Conservation (phyloP, 495 filamentous ascomycete genomes). For the Lichenothelia convexa region DNA sequence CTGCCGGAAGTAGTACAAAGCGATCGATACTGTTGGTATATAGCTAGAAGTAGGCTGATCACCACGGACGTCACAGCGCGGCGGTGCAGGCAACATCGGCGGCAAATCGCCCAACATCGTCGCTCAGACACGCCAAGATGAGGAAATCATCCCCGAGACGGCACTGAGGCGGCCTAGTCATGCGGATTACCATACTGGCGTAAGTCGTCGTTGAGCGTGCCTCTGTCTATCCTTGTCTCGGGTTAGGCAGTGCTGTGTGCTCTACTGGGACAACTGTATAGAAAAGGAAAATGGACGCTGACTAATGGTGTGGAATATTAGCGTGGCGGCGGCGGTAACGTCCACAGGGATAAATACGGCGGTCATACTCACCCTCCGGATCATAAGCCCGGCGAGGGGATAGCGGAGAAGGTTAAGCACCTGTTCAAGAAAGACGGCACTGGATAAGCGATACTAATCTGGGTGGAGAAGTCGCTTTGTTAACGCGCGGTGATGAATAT, state of each 20-base stretch:
- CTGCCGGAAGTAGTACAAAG: too few relatives aligned
- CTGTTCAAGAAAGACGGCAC: not conserved
- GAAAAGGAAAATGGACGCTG: not conserved
- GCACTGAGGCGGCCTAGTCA: slow-evolving; percentile 16
- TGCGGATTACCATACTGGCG: slow-evolving; percentile 24
- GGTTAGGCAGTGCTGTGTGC: too few relatives aligned
- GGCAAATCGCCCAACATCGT: not conserved
- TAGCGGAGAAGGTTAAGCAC: slow-evolving; percentile 22
- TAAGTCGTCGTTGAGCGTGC: too few relatives aligned
- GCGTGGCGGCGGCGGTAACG: slow-evolving; percentile 22
- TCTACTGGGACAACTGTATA: too few relatives aligned
- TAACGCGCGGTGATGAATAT: too few relatives aligned
- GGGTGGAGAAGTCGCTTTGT: too few relatives aligned
- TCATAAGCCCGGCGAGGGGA: not conserved
- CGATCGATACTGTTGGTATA: too few relatives aligned
- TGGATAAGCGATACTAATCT: slow-evolving; percentile 7
- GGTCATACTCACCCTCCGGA: slow-evolving; percentile 17
- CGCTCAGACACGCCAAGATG: not conserved
- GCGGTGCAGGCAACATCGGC: slow-evolving; percentile 20
- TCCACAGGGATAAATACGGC: slow-evolving; percentile 21
- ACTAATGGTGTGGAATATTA: slow-evolving; percentile 4
- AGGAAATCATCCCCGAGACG: slow-evolving; percentile 20
- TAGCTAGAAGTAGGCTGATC: too few relatives aligned
- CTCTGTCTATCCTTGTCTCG: too few relatives aligned
- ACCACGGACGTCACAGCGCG: too few relatives aligned